Conservation (phyloP, 108 stramenopile species). For the Tribonema minus region DNA sequence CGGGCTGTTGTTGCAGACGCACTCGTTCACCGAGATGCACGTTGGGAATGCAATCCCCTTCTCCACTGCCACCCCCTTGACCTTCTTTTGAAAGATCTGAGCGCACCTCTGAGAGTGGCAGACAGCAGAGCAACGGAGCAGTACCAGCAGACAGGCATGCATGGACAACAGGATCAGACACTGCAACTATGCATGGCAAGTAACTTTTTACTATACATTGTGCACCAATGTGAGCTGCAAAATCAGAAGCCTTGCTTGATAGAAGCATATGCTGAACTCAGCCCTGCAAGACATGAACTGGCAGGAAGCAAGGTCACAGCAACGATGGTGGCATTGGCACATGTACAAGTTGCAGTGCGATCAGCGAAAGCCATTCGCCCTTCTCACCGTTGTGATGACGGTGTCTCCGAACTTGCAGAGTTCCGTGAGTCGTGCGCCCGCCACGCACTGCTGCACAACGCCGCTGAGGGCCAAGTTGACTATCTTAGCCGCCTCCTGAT, state of each 20-base stretch:
- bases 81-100: slow-evolving; percentile 51
- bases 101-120: slow-evolving; percentile 14
- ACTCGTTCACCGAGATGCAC: slow-evolving; percentile 96
- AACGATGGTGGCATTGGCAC: too few species aligned
- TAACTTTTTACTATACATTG: too few species aligned
- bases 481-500: slow-evolving; percentile 97
- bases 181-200: neutral
- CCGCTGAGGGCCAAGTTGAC: slow-evolving; percentile 84
- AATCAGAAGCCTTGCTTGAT: too few species aligned
- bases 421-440: slow-evolving; percentile 84
- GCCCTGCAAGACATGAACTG: too few species aligned
- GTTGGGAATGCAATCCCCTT: slow-evolving; percentile 98
- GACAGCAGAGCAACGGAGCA: neutral
- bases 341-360: too few species aligned
- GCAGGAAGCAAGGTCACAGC: too few species aligned
- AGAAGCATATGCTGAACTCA: too few species aligned
- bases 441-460: slow-evolving; percentile 73
- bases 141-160: neutral
- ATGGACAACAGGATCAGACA: neutral
- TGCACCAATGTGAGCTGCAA: too few species aligned
- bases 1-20: slow-evolving; percentile 93
- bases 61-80: slow-evolving; percentile 73
- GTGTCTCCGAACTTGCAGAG: slow-evolving; percentile 70
- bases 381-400: slow-evolving; percentile 51
- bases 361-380: too few species aligned